These are phyloP conservation scores for Hordeum pubiflorum DNA, from an alignment of 202 grass and related monocot species.

Conservation along the genomic window DNA sequence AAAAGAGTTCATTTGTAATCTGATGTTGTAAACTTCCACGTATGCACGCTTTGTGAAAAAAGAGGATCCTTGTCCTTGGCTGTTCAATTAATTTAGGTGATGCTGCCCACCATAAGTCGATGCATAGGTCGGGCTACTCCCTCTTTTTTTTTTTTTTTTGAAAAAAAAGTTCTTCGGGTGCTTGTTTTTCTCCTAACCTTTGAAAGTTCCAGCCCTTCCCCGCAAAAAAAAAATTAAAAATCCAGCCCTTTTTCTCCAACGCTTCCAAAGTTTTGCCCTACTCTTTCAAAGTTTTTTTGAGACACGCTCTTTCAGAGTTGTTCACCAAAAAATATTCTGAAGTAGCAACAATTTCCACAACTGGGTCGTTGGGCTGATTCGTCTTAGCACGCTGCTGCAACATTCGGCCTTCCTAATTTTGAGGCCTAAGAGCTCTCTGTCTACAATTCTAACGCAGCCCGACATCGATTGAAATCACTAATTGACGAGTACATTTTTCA, in stretches of 20 bases:
- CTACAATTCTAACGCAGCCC: not conserved
- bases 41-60: too few relatives aligned
- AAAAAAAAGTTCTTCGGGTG: not conserved
- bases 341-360: not conserved
- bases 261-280: not conserved
- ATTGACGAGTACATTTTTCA: too few relatives aligned
- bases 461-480: too few relatives aligned
- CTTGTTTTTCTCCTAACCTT: not conserved
- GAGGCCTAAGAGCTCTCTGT: not conserved
- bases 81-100: not conserved
- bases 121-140: not conserved
- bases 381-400: not conserved
- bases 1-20: too few relatives aligned
- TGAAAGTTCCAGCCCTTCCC: not conserved
- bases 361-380: not conserved
- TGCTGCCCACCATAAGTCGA: not conserved
- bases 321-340: not conserved
- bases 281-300: too few relatives aligned
- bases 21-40: too few relatives aligned
- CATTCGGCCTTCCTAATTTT: not conserved
- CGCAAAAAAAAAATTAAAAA: too few relatives aligned
- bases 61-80: too few relatives aligned
- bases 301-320: not conserved
- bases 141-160: too few relatives aligned
- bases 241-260: not conserved